Evolutionary conservation across 371 early-diverging fungal species (phyloP).

Genomic region (Circinella minor): DNA sequence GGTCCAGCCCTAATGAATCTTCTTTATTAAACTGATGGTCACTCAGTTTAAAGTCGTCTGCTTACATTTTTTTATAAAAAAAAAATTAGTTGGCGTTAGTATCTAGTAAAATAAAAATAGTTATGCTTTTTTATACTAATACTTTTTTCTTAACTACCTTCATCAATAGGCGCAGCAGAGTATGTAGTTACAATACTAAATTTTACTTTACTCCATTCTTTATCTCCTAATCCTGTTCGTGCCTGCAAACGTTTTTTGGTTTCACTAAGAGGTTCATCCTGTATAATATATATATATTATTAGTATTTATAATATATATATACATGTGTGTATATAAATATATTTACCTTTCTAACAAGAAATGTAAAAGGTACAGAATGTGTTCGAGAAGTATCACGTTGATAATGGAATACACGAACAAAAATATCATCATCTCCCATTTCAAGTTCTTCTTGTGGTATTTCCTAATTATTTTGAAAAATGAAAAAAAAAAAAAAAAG

Average conservation of each 20-base stretch:
- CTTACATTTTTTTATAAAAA: background rate
- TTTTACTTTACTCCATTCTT: conserved; percentile 86
- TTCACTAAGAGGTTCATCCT: conserved; percentile 68
- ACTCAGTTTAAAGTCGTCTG: conserved; percentile 60
- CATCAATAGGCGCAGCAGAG: conserved; percentile 46
- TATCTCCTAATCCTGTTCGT: conserved; percentile 80
- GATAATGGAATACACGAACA: conserved; percentile 78
- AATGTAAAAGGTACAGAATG: conserved; percentile 89
- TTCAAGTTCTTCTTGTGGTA: conserved; percentile 64
- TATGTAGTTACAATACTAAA: conserved; percentile 51
- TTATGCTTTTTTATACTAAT: background rate
- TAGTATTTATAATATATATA: no score
- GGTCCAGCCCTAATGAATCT: conserved; percentile 70
- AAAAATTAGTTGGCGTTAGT: background rate
- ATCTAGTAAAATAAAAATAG: conserved; percentile 8
- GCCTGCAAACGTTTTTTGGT: conserved; percentile 76
- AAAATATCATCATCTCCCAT: conserved; percentile 47
- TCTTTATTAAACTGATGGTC: conserved; percentile 52
- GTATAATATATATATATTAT: background rate
- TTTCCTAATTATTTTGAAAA: conserved; percentile 31
- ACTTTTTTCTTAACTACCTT: conserved; percentile 39
- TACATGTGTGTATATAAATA: background rate
- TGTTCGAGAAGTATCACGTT: conserved; percentile 62
- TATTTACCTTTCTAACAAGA: conserved; percentile 59
- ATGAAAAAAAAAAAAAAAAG: no score